phyloP scores from a whole-genome alignment of 345 rosid genomes.

The Psidium guajava region DNA sequence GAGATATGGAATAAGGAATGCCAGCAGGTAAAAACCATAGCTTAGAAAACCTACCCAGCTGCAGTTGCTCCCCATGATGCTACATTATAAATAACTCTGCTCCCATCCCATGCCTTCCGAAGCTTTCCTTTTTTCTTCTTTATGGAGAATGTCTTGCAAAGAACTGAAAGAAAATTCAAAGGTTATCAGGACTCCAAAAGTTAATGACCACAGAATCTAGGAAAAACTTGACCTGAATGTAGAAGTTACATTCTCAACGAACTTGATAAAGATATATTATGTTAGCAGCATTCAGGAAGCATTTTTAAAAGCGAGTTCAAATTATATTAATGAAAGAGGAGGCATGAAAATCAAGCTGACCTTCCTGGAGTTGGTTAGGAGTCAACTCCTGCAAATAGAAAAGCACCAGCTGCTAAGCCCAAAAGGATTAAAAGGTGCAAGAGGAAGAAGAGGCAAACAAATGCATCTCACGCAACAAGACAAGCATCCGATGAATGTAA shows the following conservation, averaged over 20 bases:
- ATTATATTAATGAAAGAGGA: neutral
- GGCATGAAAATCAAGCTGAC: conserved; percentile 18
- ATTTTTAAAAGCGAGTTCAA: neutral
- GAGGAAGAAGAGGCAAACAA: neutral
- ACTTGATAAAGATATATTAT: neutral
- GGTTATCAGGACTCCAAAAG: conserved; percentile 1
- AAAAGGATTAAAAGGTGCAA: neutral
- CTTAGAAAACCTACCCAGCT: conserved; percentile 43
- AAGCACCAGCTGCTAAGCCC: neutral
- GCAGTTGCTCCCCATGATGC: conserved; percentile 99
- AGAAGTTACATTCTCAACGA: neutral
- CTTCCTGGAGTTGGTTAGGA: conserved; percentile 93
- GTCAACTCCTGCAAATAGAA: conserved; percentile 54
- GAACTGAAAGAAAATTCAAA: conserved; percentile 37
- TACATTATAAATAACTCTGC: conserved; percentile 80
- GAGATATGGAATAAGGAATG: neutral
- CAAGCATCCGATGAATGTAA: neutral
- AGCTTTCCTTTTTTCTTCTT: conserved; percentile 82
- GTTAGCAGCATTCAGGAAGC: neutral
- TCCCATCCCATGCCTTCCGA: conserved; percentile 97
- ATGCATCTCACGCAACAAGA: neutral
- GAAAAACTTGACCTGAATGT: neutral
- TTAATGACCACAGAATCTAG: neutral
- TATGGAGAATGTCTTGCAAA: conserved; percentile 75
- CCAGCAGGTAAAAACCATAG: neutral